Percentiles rank a stretch among this genome's conserved stretches.
These are phyloP conservation scores for Stylonectria norvegica DNA, from an alignment of 2,329 filamentous ascomycete genomes.

Conservation along the genomic window DNA sequence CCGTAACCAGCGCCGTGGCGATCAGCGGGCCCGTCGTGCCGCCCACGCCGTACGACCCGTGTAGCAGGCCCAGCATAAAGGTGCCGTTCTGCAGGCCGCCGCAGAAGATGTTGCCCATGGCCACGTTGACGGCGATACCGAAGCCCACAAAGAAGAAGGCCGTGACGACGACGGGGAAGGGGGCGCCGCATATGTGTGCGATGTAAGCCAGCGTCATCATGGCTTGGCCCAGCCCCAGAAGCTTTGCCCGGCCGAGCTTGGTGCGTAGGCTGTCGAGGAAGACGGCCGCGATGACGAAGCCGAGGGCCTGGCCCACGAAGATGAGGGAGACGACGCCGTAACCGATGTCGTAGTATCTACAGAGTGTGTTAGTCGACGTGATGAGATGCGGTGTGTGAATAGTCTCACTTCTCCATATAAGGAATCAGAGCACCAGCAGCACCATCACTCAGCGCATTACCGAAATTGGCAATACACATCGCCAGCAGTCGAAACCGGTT, in stretches of 20 bases:
- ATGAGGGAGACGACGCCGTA: constrained; percentile 79
- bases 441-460: constrained; percentile 70
- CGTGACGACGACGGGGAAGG: constrained; percentile 64
- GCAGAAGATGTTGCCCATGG: constrained; percentile 58
- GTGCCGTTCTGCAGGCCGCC: constrained; percentile 53
- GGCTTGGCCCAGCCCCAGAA: constrained; percentile 56
- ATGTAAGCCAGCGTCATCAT: constrained; percentile 60
- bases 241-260: constrained; percentile 62
- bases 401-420: constrained; percentile 63
- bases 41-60: constrained; percentile 66
- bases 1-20: constrained; percentile 68
- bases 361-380: background rate
- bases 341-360: constrained; percentile 66
- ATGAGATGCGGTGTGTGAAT: background rate
- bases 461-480: constrained; percentile 63
- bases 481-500: constrained; percentile 67
- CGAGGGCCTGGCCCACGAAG: constrained; percentile 73
- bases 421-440: constrained; percentile 76
- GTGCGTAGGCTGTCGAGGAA: constrained; percentile 62
- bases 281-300: constrained; percentile 71
- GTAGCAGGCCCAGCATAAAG: constrained; percentile 57
- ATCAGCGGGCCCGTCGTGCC: constrained; percentile 67
- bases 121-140: constrained; percentile 53
- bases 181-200: constrained; percentile 63
- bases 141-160: constrained; percentile 68